Percentiles rank a stretch among this genome's conserved stretches.
phyloP scores from a whole-genome alignment of 768 basidiomycete genomes.

The Russula lepida region DNA sequence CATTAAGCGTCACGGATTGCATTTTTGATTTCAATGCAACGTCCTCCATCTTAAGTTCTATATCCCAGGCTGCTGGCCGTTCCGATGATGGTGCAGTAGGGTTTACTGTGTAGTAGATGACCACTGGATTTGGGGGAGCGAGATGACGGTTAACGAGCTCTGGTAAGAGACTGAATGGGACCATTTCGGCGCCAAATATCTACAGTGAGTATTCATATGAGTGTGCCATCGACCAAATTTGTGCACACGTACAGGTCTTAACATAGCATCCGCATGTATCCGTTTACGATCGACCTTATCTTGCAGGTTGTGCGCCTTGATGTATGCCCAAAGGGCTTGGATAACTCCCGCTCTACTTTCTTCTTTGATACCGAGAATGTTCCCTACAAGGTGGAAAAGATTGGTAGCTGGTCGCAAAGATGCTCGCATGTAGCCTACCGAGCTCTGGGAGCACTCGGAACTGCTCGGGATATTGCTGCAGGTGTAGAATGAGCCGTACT shows the following conservation, averaged over 20 bases:
- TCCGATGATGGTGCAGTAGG: constrained; percentile 57
- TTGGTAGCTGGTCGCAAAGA: not conserved
- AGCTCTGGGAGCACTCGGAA: constrained; percentile 74
- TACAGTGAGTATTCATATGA: constrained; percentile 25
- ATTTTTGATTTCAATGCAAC: constrained; percentile 62
- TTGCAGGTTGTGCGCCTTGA: constrained; percentile 75
- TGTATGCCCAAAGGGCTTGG: constrained; percentile 85
- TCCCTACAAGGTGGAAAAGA: constrained; percentile 31
- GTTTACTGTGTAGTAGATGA: constrained; percentile 69
- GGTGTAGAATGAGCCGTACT: constrained; percentile 73
- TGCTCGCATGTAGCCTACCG: constrained; percentile 32
- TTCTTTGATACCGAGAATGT: constrained; percentile 71
- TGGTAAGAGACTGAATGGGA: constrained; percentile 74
- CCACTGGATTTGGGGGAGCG: constrained; percentile 65
- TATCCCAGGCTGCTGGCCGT: constrained; percentile 61
- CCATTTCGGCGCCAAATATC: constrained; percentile 64
- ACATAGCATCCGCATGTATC: constrained; percentile 59
- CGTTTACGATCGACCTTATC: constrained; percentile 72
- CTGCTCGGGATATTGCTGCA: constrained; percentile 83
- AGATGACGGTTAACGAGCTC: constrained; percentile 80
- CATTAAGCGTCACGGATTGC: constrained; percentile 52
- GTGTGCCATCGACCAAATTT: not conserved
- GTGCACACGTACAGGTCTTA: constrained; percentile 45
- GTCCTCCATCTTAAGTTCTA: constrained; percentile 86
- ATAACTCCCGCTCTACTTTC: constrained; percentile 76